These are phyloP conservation scores for Prillingera fragicola DNA, from an alignment of 1,284 basidiomycete species.

Conservation along the genomic window DNA sequence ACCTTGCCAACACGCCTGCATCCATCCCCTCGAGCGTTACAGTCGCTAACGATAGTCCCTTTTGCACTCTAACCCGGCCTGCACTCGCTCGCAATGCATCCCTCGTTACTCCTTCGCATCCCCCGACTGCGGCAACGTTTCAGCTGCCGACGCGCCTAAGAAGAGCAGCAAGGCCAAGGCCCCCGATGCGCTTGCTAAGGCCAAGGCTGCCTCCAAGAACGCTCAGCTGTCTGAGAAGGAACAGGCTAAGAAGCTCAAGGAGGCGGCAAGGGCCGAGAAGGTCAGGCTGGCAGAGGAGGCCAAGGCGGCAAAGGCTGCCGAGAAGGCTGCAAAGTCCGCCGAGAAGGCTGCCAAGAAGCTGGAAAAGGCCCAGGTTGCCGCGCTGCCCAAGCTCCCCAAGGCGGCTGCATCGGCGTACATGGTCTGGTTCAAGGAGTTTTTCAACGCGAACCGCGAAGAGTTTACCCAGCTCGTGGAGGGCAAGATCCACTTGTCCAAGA, in stretches of 20 bases:
- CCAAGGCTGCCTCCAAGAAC: not conserved
- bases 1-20: too few species aligned
- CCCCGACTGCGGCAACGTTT: slow-evolving; percentile 54
- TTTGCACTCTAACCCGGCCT: too few species aligned
- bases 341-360: not conserved
- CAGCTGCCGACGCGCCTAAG: not conserved
- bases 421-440: slow-evolving; percentile 23
- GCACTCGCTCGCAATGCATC: too few species aligned
- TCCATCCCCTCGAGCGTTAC: too few species aligned
- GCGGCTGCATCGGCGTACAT: slow-evolving; percentile 23
- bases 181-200: too few species aligned
- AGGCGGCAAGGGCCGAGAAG: slow-evolving; percentile 1
- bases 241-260: not conserved
- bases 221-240: too few species aligned
- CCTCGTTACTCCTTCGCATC: not conserved
- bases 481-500: not conserved
- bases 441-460: too few species aligned
- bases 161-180: not conserved
- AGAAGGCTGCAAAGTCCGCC: not conserved
- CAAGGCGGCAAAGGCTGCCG: too few species aligned
- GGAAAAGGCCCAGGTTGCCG: not conserved
- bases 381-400: slow-evolving; percentile 15
- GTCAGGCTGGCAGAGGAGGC: not conserved
- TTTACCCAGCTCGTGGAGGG: not conserved
- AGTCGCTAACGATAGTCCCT: too few species aligned